These are phyloP conservation scores for Tolypocladium guangdongense DNA, from an alignment of 2,329 filamentous ascomycete genomes.

Conservation along the genomic window DNA sequence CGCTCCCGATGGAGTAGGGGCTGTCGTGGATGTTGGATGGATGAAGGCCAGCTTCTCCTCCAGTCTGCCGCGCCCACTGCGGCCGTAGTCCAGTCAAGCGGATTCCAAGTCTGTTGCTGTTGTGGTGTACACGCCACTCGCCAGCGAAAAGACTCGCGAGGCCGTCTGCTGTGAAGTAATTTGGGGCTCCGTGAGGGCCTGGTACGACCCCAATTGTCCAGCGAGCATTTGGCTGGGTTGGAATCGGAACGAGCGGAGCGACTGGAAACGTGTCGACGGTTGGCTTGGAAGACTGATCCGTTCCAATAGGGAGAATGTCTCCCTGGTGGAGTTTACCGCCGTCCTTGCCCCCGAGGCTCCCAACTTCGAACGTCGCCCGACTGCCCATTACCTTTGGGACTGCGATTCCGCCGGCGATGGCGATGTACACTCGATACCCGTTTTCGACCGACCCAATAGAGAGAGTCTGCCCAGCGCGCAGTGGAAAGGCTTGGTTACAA, in stretches of 20 bases:
- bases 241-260: constrained; percentile 10
- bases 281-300: neutral
- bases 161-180: constrained; percentile 23
- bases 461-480: constrained; percentile 16
- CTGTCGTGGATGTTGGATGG: constrained; percentile 31
- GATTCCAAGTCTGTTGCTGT: constrained; percentile 28
- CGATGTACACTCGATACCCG: constrained; percentile 23
- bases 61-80: constrained; percentile 24
- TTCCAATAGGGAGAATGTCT: constrained; percentile 17
- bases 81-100: constrained; percentile 25
- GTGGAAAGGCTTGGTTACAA: constrained; percentile 11
- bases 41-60: constrained; percentile 27
- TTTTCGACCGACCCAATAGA: constrained; percentile 12
- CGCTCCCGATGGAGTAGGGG: constrained; percentile 27
- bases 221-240: constrained; percentile 11
- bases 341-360: constrained; percentile 21
- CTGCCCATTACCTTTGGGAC: constrained; percentile 22
- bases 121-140: constrained; percentile 28
- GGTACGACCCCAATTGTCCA: constrained; percentile 24
- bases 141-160: constrained; percentile 18
- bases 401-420: constrained; percentile 22
- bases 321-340: constrained; percentile 19
- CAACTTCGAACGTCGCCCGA: constrained; percentile 19
- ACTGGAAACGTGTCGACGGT: neutral
- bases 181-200: constrained; percentile 26